Evolutionary conservation across 495 filamentous ascomycete species (phyloP), one percentile per base, ranked within the genome.

Genomic region (Neurospora sp.): DNA sequence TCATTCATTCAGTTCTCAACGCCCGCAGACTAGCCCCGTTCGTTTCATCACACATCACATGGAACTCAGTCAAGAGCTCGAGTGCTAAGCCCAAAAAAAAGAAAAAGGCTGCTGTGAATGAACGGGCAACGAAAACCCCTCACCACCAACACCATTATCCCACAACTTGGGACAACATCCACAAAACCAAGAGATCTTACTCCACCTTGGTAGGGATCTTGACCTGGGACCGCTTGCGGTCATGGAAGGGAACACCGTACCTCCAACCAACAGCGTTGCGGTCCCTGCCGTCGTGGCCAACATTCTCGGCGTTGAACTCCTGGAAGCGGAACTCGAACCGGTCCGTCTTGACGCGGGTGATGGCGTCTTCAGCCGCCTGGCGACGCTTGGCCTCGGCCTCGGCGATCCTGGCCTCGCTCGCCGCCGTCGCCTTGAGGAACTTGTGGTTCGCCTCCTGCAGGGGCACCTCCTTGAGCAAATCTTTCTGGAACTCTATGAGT

Each of bases 291-390:
- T 81, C 79, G 39, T 74, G 78, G 1, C 87, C 86, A 7, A 82
- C 81, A 40, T 78, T 77, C 71, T 87, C 84, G 9, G 82, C 81
- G 73, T 83, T 85, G 74, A 85, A 77, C 72, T 95, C 88, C 81
- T 89, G 85, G 77, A 99, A 90, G 70, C 90, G 88, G 84, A 95
- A 98, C 79, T 93, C 91, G 83, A 91, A 96, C 31, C 89, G 86
- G 0, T 79, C 81, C 70, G 79, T 78, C 12, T 81, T 70, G 38
- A 85, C 81, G 8, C 82, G 85, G 68, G 87, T 83, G 17, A 87
- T 85, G 39, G 78, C 76, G 70, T 79, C 81, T 69, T 83, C 83
- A 31, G 81, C 83, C 73, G 78, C 70, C 71, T 78, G 70, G 70
- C 76, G 82, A 59, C 83, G 82, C 72, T 80, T 78, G 10, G 86